phyloP scores from a whole-genome alignment of 441 rosid genomes.

The Eugenia klotzschiana region DNA sequence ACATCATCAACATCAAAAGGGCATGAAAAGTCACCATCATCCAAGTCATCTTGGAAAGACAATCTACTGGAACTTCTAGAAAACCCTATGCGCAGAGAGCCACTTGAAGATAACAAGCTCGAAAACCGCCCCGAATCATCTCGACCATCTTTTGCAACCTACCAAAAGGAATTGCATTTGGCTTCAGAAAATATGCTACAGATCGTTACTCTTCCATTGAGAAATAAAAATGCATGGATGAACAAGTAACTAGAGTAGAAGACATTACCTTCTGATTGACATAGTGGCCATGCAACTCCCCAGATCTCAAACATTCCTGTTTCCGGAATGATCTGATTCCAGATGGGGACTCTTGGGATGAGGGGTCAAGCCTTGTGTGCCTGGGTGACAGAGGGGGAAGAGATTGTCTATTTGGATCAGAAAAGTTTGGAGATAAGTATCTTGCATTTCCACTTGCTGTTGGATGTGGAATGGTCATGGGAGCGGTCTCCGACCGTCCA shows the following conservation, averaged over 20 bases:
- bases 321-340: slow-evolving; percentile 47
- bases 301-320: slow-evolving; percentile 32
- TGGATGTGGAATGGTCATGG: slow-evolving; percentile 63
- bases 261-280: slow-evolving; percentile 51
- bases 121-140: slow-evolving; percentile 84
- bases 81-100: slow-evolving; percentile 61
- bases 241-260: not conserved
- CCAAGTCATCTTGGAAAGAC: slow-evolving; percentile 67
- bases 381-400: slow-evolving; percentile 81
- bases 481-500: slow-evolving; percentile 55
- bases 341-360: slow-evolving; percentile 71
- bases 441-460: slow-evolving; percentile 30
- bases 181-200: slow-evolving; percentile 1
- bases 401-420: slow-evolving; percentile 62
- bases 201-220: not conserved
- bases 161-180: slow-evolving; percentile 6
- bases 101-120: slow-evolving; percentile 70
- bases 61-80: slow-evolving; percentile 79
- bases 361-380: slow-evolving; percentile 49
- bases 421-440: slow-evolving; percentile 53
- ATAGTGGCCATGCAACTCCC: slow-evolving; percentile 52
- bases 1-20: slow-evolving; percentile 81
- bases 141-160: slow-evolving; percentile 51
- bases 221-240: not conserved
- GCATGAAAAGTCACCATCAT: slow-evolving; percentile 73